phyloP scores from a whole-genome alignment of 2,329 filamentous ascomycete genomes.

The Colletotrichum spaethianum region DNA sequence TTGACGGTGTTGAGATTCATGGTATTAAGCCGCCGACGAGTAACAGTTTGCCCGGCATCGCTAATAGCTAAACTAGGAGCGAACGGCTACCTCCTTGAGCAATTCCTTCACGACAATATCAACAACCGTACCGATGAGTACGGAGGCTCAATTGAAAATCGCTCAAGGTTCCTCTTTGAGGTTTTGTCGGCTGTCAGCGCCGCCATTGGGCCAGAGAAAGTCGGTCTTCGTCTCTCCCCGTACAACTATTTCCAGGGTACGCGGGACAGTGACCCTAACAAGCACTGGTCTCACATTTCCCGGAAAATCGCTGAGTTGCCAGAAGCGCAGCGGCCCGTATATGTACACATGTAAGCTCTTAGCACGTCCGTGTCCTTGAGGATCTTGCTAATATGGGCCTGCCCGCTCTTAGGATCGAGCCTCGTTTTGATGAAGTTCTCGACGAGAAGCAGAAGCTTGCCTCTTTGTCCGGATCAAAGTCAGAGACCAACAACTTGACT shows the following conservation, averaged over 20 bases:
- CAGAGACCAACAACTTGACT: constrained; percentile 49
- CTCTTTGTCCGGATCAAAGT: constrained; percentile 50
- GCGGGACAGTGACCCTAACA: constrained; percentile 48
- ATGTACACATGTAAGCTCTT: constrained; percentile 60
- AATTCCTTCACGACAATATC: constrained; percentile 68
- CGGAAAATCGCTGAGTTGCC: constrained; percentile 52
- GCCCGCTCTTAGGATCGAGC: constrained; percentile 55
- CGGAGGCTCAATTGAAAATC: constrained; percentile 66
- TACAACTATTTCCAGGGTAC: constrained; percentile 52
- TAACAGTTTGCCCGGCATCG: not conserved
- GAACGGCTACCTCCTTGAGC: constrained; percentile 74
- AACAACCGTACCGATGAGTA: constrained; percentile 67
- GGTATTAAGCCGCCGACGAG: constrained; percentile 39
- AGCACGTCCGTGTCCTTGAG: fast-evolving
- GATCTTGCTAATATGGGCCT: not conserved
- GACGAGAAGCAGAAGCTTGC: constrained; percentile 60
- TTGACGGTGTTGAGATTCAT: constrained; percentile 78
- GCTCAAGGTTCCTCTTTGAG: constrained; percentile 65
- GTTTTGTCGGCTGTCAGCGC: constrained; percentile 57
- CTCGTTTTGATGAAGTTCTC: constrained; percentile 62
- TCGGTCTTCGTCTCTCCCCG: constrained; percentile 66
- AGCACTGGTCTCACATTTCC: constrained; percentile 55
- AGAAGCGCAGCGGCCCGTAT: constrained; percentile 52
- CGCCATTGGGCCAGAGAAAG: constrained; percentile 64
- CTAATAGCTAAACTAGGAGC: constrained; percentile 47